Evolutionary conservation across 1,139 yeast species (phyloP), one percentile per base, ranked within the genome.

Genomic region (Taphrina pruni): DNA sequence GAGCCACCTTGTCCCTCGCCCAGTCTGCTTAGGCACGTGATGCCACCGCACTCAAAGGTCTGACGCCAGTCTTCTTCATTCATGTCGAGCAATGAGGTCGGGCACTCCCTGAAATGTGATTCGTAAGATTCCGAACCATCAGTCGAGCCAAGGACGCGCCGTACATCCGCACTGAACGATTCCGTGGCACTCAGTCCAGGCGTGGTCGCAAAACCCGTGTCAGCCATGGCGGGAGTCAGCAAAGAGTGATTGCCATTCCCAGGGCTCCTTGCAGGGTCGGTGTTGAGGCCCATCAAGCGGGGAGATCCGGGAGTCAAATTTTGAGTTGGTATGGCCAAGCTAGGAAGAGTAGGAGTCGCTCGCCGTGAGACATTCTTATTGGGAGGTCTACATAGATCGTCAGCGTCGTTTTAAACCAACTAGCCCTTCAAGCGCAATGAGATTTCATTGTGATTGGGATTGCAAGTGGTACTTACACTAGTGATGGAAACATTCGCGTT

Each of bases 1-100:
- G 91, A 84, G 0, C 99, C 99, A 11, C 97, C 97, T 57, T 90
- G 89, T 17, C 99, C 99, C 80, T 94, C 98, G 20, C 99, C 99
- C 20, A 94, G 79, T 54, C 86, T 83, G 43, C 87, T 87, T 54
- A 92, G 74, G 67, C 88, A 89, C 6, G 83, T 80, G 60, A 90
- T 88, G 51, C 84, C 83, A 56, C 84, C 85, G 45, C 82, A 79
- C 71, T 85, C 82, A 39, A 90, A 89, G 3, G 88, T 81, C 12
- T 78, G 75, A 72, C 86, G 85, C 97, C 98, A 93, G 70, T 88
- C 93, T 35, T 86, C 87, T 58, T 90, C 93, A 41, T 88, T 87
- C 69, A 93, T 78, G 50, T 86, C 85, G 61, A 85, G 85, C 50
- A 87, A 38, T 1, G 67, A 21, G 8, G 52, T 57, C 6, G 56